Evolutionary conservation across 177 flowering plant species (phyloP).

Genomic region (Vitis hybrid): DNA sequence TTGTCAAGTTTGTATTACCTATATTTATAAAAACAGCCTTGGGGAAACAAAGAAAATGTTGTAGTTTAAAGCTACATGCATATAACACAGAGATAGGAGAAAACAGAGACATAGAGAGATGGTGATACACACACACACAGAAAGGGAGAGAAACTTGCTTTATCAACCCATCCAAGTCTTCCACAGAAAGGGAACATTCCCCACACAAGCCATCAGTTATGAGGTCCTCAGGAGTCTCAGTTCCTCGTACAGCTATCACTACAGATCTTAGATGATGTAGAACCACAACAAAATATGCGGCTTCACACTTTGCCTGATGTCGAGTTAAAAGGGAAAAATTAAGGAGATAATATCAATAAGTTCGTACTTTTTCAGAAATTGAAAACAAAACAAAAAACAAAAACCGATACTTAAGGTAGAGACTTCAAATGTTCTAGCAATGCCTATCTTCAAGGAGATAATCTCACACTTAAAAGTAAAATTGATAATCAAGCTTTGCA

Average conservation of each 20-base stretch:
- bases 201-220: slow-evolving; percentile 80
- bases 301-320: slow-evolving; percentile 61
- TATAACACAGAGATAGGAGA: not conserved
- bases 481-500: too few species aligned
- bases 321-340: slow-evolving; percentile 5
- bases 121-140: not conserved
- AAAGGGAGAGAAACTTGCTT: slow-evolving; percentile 38
- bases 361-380: too few species aligned
- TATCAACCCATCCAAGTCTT: slow-evolving; percentile 77
- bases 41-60: too few species aligned
- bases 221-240: slow-evolving; percentile 93
- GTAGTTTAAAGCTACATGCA: too few species aligned
- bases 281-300: slow-evolving; percentile 75
- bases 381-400: not conserved
- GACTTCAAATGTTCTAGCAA: too few species aligned
- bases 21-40: too few species aligned
- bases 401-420: too few species aligned
- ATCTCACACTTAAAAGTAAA: too few species aligned
- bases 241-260: slow-evolving; percentile 80
- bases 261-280: slow-evolving; percentile 60
- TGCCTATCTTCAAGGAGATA: too few species aligned
- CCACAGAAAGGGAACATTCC: slow-evolving; percentile 55
- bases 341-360: too few species aligned
- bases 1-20: too few species aligned
- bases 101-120: not conserved